Evolutionary conservation across 768 basidiomycete species (phyloP).

Genomic region (Grammothele lineata): DNA sequence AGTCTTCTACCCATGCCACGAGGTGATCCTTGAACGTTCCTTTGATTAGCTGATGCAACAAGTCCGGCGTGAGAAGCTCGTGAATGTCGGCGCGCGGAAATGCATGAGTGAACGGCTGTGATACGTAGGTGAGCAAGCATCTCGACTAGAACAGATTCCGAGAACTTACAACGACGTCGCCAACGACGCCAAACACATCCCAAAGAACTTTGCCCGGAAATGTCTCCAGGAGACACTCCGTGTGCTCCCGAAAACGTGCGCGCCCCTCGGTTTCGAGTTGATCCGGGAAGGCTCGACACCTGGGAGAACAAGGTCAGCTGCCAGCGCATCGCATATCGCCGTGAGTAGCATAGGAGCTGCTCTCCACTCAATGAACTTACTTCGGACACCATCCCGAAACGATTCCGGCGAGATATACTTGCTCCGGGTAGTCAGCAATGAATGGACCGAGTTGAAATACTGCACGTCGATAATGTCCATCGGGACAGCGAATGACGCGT

Average conservation of each 20-base stretch:
- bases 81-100: slow-evolving; percentile 23
- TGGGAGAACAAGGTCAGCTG: no score
- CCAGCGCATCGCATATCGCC: no score
- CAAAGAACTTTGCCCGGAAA: no score
- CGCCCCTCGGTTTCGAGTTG: slow-evolving; percentile 2
- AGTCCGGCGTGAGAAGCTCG: slow-evolving; percentile 13
- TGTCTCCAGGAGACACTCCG: no score
- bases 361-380: slow-evolving; percentile 9
- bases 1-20: slow-evolving; percentile 10
- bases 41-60: slow-evolving; percentile 21
- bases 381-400: slow-evolving; percentile 20
- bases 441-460: slow-evolving; percentile 26
- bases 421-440: slow-evolving; percentile 32
- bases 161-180: no score
- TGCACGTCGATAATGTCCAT: slow-evolving; percentile 23
- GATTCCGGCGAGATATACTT: slow-evolving; percentile 18
- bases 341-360: no score
- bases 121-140: no score
- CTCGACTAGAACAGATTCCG: no score
- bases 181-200: no score
- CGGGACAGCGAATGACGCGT: slow-evolving; percentile 17
- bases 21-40: slow-evolving; percentile 22
- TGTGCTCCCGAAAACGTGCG: no score
- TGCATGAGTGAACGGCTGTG: slow-evolving; percentile 16
- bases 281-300: slow-evolving; percentile 4